phyloP scores from a whole-genome alignment of 2,329 filamentous ascomycete genomes.

The Zasmidium citrigriseum region DNA sequence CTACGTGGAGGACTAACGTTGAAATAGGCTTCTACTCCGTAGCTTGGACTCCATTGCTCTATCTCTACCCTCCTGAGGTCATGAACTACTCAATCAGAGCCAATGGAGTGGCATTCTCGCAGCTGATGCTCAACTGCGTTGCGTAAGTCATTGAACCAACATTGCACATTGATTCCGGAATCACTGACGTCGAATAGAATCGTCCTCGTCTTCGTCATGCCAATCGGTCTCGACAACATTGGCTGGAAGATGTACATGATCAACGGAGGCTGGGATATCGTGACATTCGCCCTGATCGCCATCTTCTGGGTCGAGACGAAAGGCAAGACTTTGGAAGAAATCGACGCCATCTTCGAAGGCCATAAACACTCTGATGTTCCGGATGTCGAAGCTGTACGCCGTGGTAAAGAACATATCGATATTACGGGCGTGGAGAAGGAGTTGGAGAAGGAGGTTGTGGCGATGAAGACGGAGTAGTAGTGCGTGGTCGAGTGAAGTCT shows the following conservation, averaged over 20 bases:
- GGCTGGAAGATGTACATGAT: slow-evolving; percentile 43
- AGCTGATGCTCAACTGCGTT: slow-evolving; percentile 24
- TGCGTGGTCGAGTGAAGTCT: neutral
- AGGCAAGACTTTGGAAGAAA: slow-evolving; percentile 33
- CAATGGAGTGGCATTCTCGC: slow-evolving; percentile 38
- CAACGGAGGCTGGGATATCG: slow-evolving; percentile 45
- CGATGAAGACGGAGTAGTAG: slow-evolving; percentile 15
- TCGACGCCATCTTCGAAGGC: slow-evolving; percentile 34
- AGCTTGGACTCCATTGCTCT: slow-evolving; percentile 53
- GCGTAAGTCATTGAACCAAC: slow-evolving; percentile 23
- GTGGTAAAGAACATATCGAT: slow-evolving; percentile 22
- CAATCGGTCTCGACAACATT: slow-evolving; percentile 59
- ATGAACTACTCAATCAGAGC: slow-evolving; percentile 54
- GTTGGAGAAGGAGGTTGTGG: slow-evolving; percentile 18
- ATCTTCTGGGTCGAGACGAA: slow-evolving; percentile 33
- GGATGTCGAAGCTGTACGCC: slow-evolving; percentile 25
- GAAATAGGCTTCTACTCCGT: slow-evolving; percentile 53
- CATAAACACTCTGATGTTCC: slow-evolving; percentile 29
- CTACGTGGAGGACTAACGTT: too few relatives aligned
- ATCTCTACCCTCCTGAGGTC: slow-evolving; percentile 52
- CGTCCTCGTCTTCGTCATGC: slow-evolving; percentile 44
- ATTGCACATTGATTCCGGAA: neutral
- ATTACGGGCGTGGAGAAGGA: slow-evolving; percentile 20
- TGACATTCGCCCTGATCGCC: slow-evolving; percentile 41
- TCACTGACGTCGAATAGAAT: slow-evolving; percentile 36